These are phyloP conservation scores for Myotisia sp. DNA, from an alignment of 2,329 filamentous ascomycete genomes.

Conservation along the genomic window DNA sequence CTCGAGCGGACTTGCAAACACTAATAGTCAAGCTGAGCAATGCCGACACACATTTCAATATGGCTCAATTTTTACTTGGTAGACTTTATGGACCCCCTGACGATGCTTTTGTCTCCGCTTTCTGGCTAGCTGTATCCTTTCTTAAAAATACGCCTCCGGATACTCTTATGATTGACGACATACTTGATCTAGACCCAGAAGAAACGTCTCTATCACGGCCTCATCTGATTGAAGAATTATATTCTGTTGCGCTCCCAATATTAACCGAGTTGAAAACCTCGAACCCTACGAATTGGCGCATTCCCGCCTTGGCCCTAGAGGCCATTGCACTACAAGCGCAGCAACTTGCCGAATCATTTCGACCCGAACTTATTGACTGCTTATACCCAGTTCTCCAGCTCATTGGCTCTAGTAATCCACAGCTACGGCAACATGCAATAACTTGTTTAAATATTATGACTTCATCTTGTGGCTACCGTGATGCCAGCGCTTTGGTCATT, in stretches of 20 bases:
- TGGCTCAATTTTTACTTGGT: constrained; percentile 53
- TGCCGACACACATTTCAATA: constrained; percentile 30
- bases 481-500: constrained; percentile 65
- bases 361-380: constrained; percentile 74
- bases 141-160: constrained; percentile 44
- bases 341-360: constrained; percentile 53
- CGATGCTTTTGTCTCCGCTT: constrained; percentile 50
- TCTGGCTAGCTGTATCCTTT: constrained; percentile 67
- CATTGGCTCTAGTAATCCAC: constrained; percentile 54
- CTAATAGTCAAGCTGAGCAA: constrained; percentile 43
- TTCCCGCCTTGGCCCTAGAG: constrained; percentile 69
- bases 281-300: constrained; percentile 48
- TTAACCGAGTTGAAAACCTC: constrained; percentile 26
- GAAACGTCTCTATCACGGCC: constrained; percentile 13
- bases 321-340: constrained; percentile 61
- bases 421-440: constrained; percentile 67
- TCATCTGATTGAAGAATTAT: constrained; percentile 32
- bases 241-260: constrained; percentile 28
- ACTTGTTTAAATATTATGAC: constrained; percentile 71
- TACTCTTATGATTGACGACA: constrained; percentile 46
- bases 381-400: constrained; percentile 86
- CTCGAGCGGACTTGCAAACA: constrained; percentile 46
- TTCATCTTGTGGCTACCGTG: constrained; percentile 55
- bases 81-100: constrained; percentile 45
- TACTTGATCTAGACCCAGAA: constrained; percentile 43